Evolutionary conservation across 1,284 basidiomycete species (phyloP).

Genomic region (Malassezia globosa): DNA sequence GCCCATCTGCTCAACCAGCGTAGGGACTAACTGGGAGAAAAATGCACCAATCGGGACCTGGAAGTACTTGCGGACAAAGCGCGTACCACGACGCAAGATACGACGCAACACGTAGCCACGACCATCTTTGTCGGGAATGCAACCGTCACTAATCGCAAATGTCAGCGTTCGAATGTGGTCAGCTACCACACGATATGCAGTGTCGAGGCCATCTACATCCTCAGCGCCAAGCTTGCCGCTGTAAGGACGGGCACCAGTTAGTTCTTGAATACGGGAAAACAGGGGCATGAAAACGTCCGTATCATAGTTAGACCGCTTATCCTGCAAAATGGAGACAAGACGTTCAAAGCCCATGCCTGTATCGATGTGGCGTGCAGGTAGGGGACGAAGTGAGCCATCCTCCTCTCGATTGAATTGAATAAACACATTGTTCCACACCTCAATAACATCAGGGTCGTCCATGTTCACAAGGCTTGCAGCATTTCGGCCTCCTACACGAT

Average conservation of each 20-base stretch:
- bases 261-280: conserved; percentile 73
- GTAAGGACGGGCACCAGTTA: conserved; percentile 79
- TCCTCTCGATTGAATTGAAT: conserved; percentile 96
- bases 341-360: conserved; percentile 99
- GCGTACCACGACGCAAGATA: conserved; percentile 78
- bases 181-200: conserved; percentile 90
- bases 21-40: conserved; percentile 83
- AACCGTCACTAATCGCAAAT: conserved; percentile 89
- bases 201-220: conserved; percentile 86
- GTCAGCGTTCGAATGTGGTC: conserved; percentile 93
- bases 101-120: conserved; percentile 88
- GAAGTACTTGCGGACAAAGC: conserved; percentile 90
- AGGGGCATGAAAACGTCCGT: conserved; percentile 88
- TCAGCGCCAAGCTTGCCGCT: conserved; percentile 82
- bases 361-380: conserved; percentile 91
- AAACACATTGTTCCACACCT: conserved; percentile 99
- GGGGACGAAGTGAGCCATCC: conserved; percentile 64
- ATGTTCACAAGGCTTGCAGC: conserved; percentile 83
- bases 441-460: conserved; percentile 89
- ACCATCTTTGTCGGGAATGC: conserved; percentile 88
- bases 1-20: conserved; percentile 78
- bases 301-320: conserved; percentile 89
- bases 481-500: conserved; percentile 85
- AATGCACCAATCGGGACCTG: conserved; percentile 86
- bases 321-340: conserved; percentile 82